phyloP scores from a whole-genome alignment of 2,329 filamentous ascomycete genomes.

The Ceratocystis albifundus region DNA sequence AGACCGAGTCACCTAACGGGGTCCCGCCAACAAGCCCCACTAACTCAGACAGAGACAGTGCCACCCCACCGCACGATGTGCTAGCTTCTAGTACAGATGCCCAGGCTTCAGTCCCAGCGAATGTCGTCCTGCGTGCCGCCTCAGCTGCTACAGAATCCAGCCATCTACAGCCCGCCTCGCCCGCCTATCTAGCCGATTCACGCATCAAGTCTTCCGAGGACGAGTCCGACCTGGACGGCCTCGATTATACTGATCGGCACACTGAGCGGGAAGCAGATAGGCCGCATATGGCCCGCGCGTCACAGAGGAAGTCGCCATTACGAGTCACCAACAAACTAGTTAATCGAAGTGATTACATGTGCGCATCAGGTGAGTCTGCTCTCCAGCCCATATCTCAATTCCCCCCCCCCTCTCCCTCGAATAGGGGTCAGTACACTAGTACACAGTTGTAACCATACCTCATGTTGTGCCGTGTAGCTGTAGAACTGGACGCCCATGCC shows the following conservation, averaged over 20 bases:
- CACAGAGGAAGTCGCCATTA: constrained; percentile 14
- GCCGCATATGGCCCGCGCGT: constrained; percentile 10
- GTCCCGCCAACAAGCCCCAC: background rate
- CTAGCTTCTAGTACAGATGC: background rate
- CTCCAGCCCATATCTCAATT: background rate
- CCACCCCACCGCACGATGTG: background rate
- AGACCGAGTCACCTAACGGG: background rate
- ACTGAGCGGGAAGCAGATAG: constrained; percentile 23
- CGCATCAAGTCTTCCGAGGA: constrained; percentile 13
- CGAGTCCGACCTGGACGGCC: constrained; percentile 34
- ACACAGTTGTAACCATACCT: constrained; percentile 2
- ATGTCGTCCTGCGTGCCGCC: background rate
- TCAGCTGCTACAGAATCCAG: background rate
- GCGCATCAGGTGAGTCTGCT: constrained; percentile 46
- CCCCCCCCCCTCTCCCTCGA: background rate
- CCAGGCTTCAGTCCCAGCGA: background rate
- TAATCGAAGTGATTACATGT: constrained; percentile 52
- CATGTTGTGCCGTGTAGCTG: constrained; percentile 24
- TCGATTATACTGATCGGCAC: constrained; percentile 27
- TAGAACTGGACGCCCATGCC: constrained; percentile 48
- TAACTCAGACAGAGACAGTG: background rate
- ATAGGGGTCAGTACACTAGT: background rate
- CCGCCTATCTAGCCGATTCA: background rate
- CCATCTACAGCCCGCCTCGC: background rate
- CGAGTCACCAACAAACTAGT: constrained; percentile 33